Conservation (phyloP, 1,284 basidiomycete species). For the Vanrija sp. region DNA sequence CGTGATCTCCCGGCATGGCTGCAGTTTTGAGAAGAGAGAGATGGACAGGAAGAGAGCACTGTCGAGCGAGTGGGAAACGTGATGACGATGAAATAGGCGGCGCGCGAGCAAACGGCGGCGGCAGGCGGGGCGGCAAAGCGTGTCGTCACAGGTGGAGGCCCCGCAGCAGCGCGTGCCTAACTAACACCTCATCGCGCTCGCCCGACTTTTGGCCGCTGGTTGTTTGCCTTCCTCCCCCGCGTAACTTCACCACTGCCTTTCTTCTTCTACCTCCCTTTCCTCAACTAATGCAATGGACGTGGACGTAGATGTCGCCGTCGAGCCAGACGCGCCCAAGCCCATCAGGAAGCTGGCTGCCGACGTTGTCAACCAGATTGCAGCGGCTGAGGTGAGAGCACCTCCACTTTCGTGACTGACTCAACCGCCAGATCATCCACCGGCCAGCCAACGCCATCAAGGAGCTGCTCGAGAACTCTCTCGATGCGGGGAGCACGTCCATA, state of each 20-base stretch:
- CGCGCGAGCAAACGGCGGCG: neutral
- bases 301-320: neutral
- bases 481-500: constrained; percentile 85
- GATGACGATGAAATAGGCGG: neutral
- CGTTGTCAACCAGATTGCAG: constrained; percentile 61
- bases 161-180: too few relatives aligned
- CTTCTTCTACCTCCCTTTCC: too few relatives aligned
- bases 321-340: constrained; percentile 26
- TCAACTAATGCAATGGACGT: neutral
- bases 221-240: too few relatives aligned
- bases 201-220: too few relatives aligned
- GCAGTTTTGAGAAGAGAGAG: neutral
- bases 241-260: too few relatives aligned
- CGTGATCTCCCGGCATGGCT: neutral
- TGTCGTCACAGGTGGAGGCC: too few relatives aligned
- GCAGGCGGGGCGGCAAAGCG: neutral
- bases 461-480: constrained; percentile 88
- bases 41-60: neutral
- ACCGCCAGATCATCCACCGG: constrained; percentile 81
- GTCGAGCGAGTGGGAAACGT: neutral
- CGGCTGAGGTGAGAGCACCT: constrained; percentile 53
- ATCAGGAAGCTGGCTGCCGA: constrained; percentile 52
- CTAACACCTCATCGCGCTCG: too few relatives aligned
- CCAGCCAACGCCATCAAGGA: constrained; percentile 97
- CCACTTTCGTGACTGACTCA: neutral